Conservation (phyloP, 2,329 filamentous ascomycete genomes). For the Neurospora sp. region DNA sequence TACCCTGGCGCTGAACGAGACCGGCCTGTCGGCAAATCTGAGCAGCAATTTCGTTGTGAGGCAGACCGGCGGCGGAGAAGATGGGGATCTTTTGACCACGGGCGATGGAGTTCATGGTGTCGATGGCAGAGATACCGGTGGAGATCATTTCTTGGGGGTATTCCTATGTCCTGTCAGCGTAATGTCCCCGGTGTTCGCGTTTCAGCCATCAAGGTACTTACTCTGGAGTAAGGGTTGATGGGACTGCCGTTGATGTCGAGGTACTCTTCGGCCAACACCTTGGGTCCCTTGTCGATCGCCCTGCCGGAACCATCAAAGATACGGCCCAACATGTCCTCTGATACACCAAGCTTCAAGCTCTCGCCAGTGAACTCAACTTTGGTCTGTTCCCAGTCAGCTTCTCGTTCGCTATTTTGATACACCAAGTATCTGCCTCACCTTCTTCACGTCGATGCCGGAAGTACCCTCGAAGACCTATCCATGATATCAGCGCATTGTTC, state of each 20-base stretch:
- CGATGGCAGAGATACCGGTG: constrained; percentile 97
- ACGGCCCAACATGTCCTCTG: constrained; percentile 98
- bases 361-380: constrained; percentile 96
- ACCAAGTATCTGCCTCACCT: constrained; percentile 45
- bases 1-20: constrained; percentile 68
- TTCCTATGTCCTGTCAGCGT: constrained; percentile 45
- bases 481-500: constrained; percentile 19
- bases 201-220: constrained; percentile 33
- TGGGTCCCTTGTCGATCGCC: constrained; percentile 97
- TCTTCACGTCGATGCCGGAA: constrained; percentile 96
- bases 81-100: constrained; percentile 99
- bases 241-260: constrained; percentile 98
- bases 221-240: constrained; percentile 96
- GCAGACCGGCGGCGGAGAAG: constrained; percentile 95
- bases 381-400: constrained; percentile 47
- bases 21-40: constrained; percentile 97
- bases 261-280: constrained; percentile 95
- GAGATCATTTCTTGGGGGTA: constrained; percentile 99
- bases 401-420: not conserved
- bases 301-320: constrained; percentile 97
- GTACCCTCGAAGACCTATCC: constrained; percentile 92
- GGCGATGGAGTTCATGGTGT: constrained; percentile 96
- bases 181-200: not conserved
- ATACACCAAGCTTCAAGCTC: constrained; percentile 96
- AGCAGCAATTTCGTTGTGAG: constrained; percentile 98